Evolutionary conservation across 78 protist genomes (phyloP).

Genomic region (Emiliania huxleyi): DNA sequence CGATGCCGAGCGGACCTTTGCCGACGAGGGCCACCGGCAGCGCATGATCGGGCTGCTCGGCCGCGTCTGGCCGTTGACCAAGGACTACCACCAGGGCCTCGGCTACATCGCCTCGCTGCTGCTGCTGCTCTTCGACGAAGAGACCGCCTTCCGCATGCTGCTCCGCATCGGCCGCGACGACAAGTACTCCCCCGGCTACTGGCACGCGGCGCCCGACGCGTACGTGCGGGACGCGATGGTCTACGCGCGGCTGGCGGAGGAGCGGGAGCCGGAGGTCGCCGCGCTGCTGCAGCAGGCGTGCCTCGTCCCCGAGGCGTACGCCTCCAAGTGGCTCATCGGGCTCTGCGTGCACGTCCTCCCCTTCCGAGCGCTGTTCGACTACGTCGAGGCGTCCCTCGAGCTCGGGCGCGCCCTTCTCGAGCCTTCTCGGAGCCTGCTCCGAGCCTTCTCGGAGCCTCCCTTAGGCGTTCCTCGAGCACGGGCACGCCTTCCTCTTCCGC

Average conservation of each 20-base stretch:
- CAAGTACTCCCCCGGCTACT: neutral
- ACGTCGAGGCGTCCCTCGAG: neutral
- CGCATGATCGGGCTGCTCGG: neutral
- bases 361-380: neutral
- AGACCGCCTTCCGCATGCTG: neutral
- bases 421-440: too few relatives aligned
- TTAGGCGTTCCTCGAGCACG: neutral
- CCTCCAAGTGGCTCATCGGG: neutral
- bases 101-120: slow-evolving; percentile 7
- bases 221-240: slow-evolving; percentile 33
- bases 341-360: slow-evolving; percentile 7
- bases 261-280: slow-evolving; percentile 7
- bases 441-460: neutral
- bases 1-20: slow-evolving; percentile 17
- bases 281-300: neutral
- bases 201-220: slow-evolving; percentile 13
- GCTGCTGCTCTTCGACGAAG: neutral
- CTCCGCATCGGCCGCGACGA: neutral
- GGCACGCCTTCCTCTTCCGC: neutral
- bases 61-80: neutral
- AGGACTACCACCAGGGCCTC: slow-evolving; percentile 19
- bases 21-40: neutral
- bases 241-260: neutral
- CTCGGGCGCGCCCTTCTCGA: neutral
- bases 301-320: neutral